Base-by-base conservation (phyloP, 768 basidiomycete genomes). In the Russula sp. region DNA sequence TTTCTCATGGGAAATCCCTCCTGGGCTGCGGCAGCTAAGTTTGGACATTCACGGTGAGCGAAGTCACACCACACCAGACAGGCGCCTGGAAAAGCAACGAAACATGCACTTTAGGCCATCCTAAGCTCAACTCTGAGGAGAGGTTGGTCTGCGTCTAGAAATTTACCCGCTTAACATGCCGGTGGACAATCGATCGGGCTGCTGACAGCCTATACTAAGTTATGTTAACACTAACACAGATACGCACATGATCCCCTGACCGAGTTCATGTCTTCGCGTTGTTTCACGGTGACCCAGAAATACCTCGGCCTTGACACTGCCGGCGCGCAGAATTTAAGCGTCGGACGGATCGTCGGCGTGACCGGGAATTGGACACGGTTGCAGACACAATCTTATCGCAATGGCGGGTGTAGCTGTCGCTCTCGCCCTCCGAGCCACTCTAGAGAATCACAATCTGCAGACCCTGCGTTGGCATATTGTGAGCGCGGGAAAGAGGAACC, bases 331-430 rank as follows among this genome's bases (percentile, higher is more conserved):
- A 86, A 69, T 91, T 80, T 73, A 77, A 78, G 42, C n/a, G n/a
- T 22, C 46, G 46, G 88, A 11, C 81, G 86, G 48, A 83, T 84
- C 56, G 77, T 92, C 52, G 90, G 91, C 9, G 75, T 92, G 67
- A 24, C 81, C 81, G n/a, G 73, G 77, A 42, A 78, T 84, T 58
- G 83, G 82, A 4, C 83, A 84, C 72, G 89, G 83, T 0, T 92
- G 90, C 71, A 91, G 90, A 0, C 90, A 93, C 74, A 92, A 92
- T 73, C 79, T 93, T 66, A 92, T 92, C 68, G 90, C 90, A 51
- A 82, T 87, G 69, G 83, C 84, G 66, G 90, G 90, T 44, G 84
- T 89, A 36, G 91, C 86, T 42, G 77, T 86, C 50, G 89, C 90
- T n/a, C 74, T 93, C 60, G 88, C 88, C 38, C 79, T 92, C 58